Base-by-base conservation (phyloP, 225 moss, liverwort and hornwort species). In the Antitrichia curtipendula region DNA sequence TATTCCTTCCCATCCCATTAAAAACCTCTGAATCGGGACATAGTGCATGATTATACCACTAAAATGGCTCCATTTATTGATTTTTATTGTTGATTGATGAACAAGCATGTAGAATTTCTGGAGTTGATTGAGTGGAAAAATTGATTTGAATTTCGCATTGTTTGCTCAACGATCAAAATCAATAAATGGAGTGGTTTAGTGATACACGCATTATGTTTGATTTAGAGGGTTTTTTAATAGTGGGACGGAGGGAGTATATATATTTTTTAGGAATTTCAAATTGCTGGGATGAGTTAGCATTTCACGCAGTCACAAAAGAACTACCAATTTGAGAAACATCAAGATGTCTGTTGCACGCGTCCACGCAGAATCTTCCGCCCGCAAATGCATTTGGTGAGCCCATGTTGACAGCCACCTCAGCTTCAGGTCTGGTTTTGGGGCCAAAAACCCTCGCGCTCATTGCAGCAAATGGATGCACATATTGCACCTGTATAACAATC, bases 331-430 rank as follows among this genome's bases (percentile, higher is more conserved):
- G 90, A 70, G 89, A 88, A 86, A 84, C 88, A 73, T 85, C 85
- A 43, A 93, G 83, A 52, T 85, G 68, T 63, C 87, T 85, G 11
- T 79, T 61, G 50, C 69, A 76, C 8, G 89, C 84, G 49, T 91
- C 93, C 88, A 90, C 36, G 57, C 84, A 88, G 84, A 91, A 81
- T 68, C 85, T 79, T 82, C 93, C 91, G 54, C 93, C 91, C 13
- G 53, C 90, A 81, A 90, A 91, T 24, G 68, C 78, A 69, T 63
- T 86, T 54, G 41, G 72, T 12, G 90, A 86, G 68, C 93, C 91
- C 88, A 87, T 36, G 47, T 91, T 91, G 6, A 93, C 28, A 16
- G 89, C 84, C 61, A 91, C 60, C 60, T 90, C 90, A 53, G 85
- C 88, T 90, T 90, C 88, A 62, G 88, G 91, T 88, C 88, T 88